Evolutionary conservation across 2,329 filamentous ascomycete species (phyloP).

Genomic region (Cladosporium sp.): DNA sequence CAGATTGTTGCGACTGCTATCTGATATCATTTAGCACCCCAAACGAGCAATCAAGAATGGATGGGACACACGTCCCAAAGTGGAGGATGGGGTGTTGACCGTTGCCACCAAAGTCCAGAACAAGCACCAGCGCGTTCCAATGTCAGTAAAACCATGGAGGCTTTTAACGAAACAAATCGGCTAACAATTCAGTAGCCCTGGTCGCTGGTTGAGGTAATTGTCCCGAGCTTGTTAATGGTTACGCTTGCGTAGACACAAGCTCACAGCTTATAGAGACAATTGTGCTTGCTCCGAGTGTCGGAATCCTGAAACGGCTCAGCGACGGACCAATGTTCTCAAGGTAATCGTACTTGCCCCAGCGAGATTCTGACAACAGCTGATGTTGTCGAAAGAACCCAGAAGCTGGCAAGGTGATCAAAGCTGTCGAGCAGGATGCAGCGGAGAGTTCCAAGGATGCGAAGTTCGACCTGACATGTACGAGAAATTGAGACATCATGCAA

Average conservation of each 20-base stretch:
- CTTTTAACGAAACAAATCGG: not conserved
- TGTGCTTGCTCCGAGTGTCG: conserved; percentile 32
- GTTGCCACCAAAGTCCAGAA: not conserved
- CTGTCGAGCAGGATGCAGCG: not conserved
- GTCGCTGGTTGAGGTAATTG: conserved; percentile 23
- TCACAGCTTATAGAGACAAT: conserved; percentile 27
- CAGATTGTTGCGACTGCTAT: not conserved
- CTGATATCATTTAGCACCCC: not conserved
- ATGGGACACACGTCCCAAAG: not conserved
- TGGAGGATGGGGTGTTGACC: not conserved
- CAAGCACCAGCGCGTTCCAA: not conserved
- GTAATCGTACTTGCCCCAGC: not conserved
- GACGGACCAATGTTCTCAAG: conserved; percentile 36
- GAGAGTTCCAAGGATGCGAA: conserved; percentile 15
- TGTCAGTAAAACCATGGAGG: not conserved
- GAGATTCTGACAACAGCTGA: conserved; percentile 2
- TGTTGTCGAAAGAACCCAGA: conserved; percentile 21
- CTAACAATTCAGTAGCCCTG: conserved; percentile 21
- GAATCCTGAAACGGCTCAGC: conserved; percentile 33
- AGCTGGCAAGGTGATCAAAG: conserved; percentile 18
- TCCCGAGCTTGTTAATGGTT: not conserved
- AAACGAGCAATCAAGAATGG: not conserved
- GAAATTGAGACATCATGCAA: not conserved
- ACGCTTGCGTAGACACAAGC: not conserved
- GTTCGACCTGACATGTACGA: conserved; percentile 25